phyloP scores from a whole-genome alignment of 73 alveolate species.

The Paramecium caudatum region DNA sequence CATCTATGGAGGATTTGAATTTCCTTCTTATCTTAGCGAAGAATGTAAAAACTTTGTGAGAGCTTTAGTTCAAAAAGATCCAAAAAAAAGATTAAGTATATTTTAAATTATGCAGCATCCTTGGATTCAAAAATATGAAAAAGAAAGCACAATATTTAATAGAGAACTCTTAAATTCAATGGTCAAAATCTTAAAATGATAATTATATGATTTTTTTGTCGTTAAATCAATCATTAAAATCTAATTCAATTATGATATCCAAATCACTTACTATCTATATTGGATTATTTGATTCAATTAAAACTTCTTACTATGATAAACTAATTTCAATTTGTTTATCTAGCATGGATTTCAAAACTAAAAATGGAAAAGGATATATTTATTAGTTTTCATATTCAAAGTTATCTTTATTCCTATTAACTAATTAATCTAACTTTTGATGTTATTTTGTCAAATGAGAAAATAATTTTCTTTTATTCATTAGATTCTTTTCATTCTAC shows the following conservation, averaged over 20 bases:
- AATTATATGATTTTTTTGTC: neutral
- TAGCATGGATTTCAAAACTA: neutral
- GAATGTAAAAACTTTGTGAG: constrained; percentile 63
- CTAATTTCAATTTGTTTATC: neutral
- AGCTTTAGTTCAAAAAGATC: constrained; percentile 53
- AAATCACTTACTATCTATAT: neutral
- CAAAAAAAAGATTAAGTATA: constrained; percentile 68
- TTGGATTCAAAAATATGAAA: constrained; percentile 69
- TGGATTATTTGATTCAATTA: neutral
- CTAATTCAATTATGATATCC: neutral
- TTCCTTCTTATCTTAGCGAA: constrained; percentile 48
- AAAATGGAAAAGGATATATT: neutral
- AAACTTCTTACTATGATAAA: neutral
- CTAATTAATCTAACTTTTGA: constrained; percentile 16
- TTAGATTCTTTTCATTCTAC: neutral
- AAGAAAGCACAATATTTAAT: constrained; percentile 40
- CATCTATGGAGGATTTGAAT: constrained; percentile 28
- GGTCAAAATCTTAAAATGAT: constrained; percentile 58
- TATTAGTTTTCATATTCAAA: neutral
- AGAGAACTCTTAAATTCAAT: constrained; percentile 52
- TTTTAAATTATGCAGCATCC: constrained; percentile 67
- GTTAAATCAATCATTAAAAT: constrained; percentile 36
- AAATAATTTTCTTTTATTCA: neutral
- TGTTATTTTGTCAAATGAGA: constrained; percentile 25
- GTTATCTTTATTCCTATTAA: neutral